Evolutionary conservation across 768 basidiomycete genomes (phyloP).

Genomic region (Lactifluus hygrophoroides): DNA sequence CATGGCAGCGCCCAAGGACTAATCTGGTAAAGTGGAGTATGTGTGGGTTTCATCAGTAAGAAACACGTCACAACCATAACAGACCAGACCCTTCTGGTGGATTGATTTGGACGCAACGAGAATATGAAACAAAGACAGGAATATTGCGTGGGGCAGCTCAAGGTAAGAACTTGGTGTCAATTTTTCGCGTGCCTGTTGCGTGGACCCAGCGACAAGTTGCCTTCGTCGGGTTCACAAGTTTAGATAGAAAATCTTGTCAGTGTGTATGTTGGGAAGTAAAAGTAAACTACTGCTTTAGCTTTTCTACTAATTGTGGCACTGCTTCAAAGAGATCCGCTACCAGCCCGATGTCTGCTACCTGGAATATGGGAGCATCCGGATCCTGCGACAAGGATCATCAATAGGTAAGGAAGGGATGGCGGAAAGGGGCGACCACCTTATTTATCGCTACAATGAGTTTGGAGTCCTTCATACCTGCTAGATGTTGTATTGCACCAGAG

Average conservation of each 20-base stretch:
- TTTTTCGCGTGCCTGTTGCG: not conserved
- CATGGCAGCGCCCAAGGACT: not conserved
- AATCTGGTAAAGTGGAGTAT: not conserved
- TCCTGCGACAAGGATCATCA: constrained; percentile 43
- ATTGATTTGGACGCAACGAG: not conserved
- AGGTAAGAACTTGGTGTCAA: not conserved
- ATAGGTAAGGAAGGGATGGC: not conserved
- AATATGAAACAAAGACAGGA: not conserved
- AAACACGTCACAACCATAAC: not conserved
- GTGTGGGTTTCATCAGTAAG: not conserved
- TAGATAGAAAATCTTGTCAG: not conserved
- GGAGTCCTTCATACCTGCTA: constrained; percentile 99
- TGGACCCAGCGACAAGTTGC: not conserved
- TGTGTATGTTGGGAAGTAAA: not conserved
- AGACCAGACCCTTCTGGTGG: not conserved
- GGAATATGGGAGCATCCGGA: constrained; percentile 97
- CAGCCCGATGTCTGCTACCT: constrained; percentile 92
- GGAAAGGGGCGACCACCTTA: constrained; percentile 49
- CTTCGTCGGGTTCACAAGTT: not conserved
- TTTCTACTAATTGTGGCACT: constrained; percentile 85
- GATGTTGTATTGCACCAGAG: constrained; percentile 96
- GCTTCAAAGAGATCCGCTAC: constrained; percentile 90
- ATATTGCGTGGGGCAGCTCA: not conserved
- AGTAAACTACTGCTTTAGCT: constrained; percentile 48
- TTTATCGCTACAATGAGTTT: constrained; percentile 98